Evolutionary conservation across 2,329 filamentous ascomycete species (phyloP).

Genomic region (Fragosphaeria purpurea): DNA sequence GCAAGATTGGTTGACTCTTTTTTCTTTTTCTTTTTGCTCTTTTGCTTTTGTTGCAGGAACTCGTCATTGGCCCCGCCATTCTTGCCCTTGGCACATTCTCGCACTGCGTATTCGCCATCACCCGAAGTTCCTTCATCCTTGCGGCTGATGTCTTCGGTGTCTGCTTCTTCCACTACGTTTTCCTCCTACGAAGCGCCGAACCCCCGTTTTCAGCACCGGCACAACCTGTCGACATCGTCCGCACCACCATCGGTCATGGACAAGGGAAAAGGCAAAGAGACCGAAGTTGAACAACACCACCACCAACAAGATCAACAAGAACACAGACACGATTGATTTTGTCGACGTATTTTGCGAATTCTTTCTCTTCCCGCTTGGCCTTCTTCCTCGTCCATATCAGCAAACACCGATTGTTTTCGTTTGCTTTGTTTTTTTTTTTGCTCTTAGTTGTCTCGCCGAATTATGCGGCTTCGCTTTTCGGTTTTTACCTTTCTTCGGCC

Average conservation of each 20-base stretch:
- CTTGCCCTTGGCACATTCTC: constrained; percentile 4
- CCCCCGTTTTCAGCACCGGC: constrained; percentile 24
- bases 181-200: constrained; percentile 28
- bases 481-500: constrained; percentile 2
- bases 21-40: constrained; percentile 23
- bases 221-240: constrained; percentile 26
- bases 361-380: constrained; percentile 5
- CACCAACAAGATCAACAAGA: not conserved
- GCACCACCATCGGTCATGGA: constrained; percentile 22
- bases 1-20: constrained; percentile 43
- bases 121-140: constrained; percentile 27
- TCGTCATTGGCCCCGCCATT: constrained; percentile 8
- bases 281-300: constrained; percentile 13
- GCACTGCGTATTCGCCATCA: constrained; percentile 29
- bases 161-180: constrained; percentile 27
- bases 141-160: constrained; percentile 22
- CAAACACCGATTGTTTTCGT: not conserved
- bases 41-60: constrained; percentile 29
- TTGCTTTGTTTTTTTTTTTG: constrained; percentile 11
- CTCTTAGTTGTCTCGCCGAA: not conserved
- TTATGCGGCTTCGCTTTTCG: constrained; percentile 5
- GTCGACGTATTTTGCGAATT: not conserved
- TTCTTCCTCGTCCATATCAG: constrained; percentile 5
- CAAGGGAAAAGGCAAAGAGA: constrained; percentile 25
- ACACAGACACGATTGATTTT: not conserved